Base-by-base conservation (phyloP, 306 rosid species). In the Cotoneaster glaucophyllus region DNA sequence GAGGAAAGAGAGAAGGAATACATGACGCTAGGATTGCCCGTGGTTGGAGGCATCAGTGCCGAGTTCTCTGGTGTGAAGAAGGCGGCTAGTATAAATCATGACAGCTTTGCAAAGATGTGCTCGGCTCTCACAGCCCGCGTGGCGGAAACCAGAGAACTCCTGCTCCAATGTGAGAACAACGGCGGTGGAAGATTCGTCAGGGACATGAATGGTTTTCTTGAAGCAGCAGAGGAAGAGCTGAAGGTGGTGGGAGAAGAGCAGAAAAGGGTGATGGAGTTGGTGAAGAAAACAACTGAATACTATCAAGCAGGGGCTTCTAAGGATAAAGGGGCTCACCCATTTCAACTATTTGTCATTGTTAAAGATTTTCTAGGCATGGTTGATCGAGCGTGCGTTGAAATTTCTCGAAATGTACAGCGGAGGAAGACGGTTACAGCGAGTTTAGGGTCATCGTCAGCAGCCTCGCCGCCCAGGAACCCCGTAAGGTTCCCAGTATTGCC, bases 311-410 rank as follows among this genome's bases (percentile, higher is more conserved):
- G 91, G 64, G 79, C 86, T 83, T 89, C 88, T 19, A 92, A 81
- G 80, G 89, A 88, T 2, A 78, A 65, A 63, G 86, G 81, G 78
- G 89, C 86, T 48, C 84, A 88, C 54, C 77, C 89, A 26, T 88
- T 90, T 84, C 87, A 87, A 76, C 80, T 96, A 12, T 96, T 96
- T 83, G 90, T 70, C 25, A 85, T 92, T 63, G 91, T 96, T 2
- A 96, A 88, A 78, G 96, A 96, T 85, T 96, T 96, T 57, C 86
- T 96, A 8, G 86, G 82, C 71, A 92, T 89, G 99, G 98, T 92
- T 26, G 99, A 96, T 86, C 91, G 71, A 64, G 91, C 88, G 9
- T 96, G 99, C 62, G 84, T 92, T 48, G 97, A 89, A 71, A 92
- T 92, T 70, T 82, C 97, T 5, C 81, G 96, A 64, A 86, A 83